These are phyloP conservation scores for Taxawa tesnikishii DNA, from an alignment of 2,329 filamentous ascomycete species.

Conservation along the genomic window DNA sequence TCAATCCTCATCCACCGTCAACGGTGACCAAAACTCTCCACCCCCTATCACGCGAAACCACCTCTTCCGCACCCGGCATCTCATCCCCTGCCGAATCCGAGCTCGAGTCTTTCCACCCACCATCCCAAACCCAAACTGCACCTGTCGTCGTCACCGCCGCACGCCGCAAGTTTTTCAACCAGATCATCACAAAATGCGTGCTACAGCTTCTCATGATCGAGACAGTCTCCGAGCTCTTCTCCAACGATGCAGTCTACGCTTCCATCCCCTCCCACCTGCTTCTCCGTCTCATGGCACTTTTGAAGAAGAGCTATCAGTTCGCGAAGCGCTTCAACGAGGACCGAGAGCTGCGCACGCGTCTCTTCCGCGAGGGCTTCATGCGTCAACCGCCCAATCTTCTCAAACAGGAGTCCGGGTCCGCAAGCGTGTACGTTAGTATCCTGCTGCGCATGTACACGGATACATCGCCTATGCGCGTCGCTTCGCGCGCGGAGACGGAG, in stretches of 20 bases:
- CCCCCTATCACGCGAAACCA: neutral
- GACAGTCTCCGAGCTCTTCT: slow-evolving; percentile 96
- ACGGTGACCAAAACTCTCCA: slow-evolving; percentile 8
- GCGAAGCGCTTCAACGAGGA: slow-evolving; percentile 96
- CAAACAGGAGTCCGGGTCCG: slow-evolving; percentile 89
- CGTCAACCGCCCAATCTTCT: slow-evolving; percentile 95
- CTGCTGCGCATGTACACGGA: slow-evolving; percentile 97
- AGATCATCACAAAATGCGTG: slow-evolving; percentile 97
- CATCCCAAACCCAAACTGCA: slow-evolving; percentile 62
- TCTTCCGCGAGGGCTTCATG: slow-evolving; percentile 99
- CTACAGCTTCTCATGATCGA: slow-evolving; percentile 98
- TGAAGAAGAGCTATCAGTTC: slow-evolving; percentile 95
- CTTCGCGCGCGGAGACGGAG: slow-evolving; percentile 73
- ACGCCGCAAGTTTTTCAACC: slow-evolving; percentile 91
- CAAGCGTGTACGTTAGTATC: slow-evolving; percentile 90
- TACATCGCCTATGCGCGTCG: slow-evolving; percentile 66
- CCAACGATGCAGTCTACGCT: slow-evolving; percentile 86
- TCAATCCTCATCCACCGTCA: slow-evolving; percentile 9
- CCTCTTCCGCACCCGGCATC: neutral
- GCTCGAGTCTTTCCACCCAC: slow-evolving; percentile 80
- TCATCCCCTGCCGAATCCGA: slow-evolving; percentile 11
- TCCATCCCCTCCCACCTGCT: slow-evolving; percentile 87
- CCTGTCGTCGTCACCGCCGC: slow-evolving; percentile 87
- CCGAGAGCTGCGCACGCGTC: slow-evolving; percentile 82
- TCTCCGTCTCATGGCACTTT: slow-evolving; percentile 77